Evolutionary conservation across 768 basidiomycete genomes (phyloP).

Genomic region (Chalciporus pseudorubinellus): DNA sequence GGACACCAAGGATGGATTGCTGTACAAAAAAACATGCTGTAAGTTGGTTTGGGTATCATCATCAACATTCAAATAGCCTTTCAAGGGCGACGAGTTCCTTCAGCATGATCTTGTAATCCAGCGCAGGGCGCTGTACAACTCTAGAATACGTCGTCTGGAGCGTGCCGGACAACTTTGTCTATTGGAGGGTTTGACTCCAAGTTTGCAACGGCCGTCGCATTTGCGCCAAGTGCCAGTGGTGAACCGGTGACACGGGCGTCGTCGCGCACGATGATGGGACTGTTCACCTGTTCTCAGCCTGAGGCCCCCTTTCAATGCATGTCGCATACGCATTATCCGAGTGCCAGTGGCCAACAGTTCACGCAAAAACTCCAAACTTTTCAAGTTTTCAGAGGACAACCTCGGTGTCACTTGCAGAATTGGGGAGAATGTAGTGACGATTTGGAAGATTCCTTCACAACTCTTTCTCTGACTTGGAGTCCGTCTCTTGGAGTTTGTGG

Average conservation of each 20-base stretch:
- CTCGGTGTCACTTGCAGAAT: conserved; percentile 3
- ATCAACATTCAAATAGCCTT: too few relatives aligned
- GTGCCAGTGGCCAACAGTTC: background rate
- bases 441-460: conserved; percentile 1
- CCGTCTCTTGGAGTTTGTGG: too few relatives aligned
- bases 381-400: conserved; percentile 5
- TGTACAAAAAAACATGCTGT: too few relatives aligned
- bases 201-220: conserved; percentile 2
- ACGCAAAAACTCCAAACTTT: background rate
- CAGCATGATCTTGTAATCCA: too few relatives aligned
- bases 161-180: background rate
- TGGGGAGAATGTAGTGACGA: background rate
- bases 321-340: conserved; percentile 5
- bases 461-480: too few relatives aligned
- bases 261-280: conserved; percentile 4
- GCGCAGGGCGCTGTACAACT: conserved; percentile 8
- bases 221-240: conserved; percentile 8
- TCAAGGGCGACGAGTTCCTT: too few relatives aligned
- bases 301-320: background rate
- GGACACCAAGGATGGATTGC: too few relatives aligned
- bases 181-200: background rate
- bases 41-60: too few relatives aligned
- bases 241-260: conserved; percentile 1
- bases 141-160: conserved; percentile 12
- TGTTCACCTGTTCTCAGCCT: conserved; percentile 9